A percentile compares a stretch with the other conserved stretches of the same genome.
These are phyloP conservation scores for Cyberlindnera nakhonratchasimensis DNA, from an alignment of 805 yeast genomes.

Conservation along the genomic window DNA sequence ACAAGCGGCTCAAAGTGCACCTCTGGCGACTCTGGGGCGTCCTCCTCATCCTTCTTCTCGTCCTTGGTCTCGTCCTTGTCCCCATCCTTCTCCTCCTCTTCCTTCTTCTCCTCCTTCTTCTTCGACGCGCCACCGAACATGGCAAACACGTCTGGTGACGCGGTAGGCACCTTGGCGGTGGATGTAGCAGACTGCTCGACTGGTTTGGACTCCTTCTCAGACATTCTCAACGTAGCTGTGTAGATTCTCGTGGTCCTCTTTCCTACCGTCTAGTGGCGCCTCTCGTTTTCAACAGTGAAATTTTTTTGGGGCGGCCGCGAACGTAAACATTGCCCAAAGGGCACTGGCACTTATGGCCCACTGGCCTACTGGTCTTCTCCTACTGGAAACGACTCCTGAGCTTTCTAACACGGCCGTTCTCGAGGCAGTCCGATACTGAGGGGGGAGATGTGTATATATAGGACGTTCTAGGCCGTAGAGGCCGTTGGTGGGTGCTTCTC, in stretches of 20 bases:
- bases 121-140: slow-evolving; percentile 93
- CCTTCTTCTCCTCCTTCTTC: slow-evolving; percentile 46
- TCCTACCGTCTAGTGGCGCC: neutral
- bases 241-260: neutral
- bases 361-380: too few species aligned
- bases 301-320: too few species aligned
- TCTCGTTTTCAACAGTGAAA: neutral
- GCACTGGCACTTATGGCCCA: too few species aligned
- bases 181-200: slow-evolving; percentile 19
- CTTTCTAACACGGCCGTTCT: too few species aligned
- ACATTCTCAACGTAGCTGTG: slow-evolving; percentile 17
- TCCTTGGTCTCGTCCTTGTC: slow-evolving; percentile 29
- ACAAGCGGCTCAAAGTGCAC: slow-evolving; percentile 97
- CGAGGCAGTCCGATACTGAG: too few species aligned
- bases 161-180: slow-evolving; percentile 60
- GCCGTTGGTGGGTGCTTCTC: too few species aligned
- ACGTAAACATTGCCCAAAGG: too few species aligned
- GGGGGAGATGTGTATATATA: too few species aligned
- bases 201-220: slow-evolving; percentile 26
- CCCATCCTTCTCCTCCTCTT: slow-evolving; percentile 39
- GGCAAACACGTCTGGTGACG: slow-evolving; percentile 80
- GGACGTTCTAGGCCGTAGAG: too few species aligned
- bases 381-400: too few species aligned
- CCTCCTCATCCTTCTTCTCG: slow-evolving; percentile 33
- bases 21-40: slow-evolving; percentile 39